Base-by-base conservation (phyloP, 768 basidiomycete genomes). In the Harrya chromipes region DNA sequence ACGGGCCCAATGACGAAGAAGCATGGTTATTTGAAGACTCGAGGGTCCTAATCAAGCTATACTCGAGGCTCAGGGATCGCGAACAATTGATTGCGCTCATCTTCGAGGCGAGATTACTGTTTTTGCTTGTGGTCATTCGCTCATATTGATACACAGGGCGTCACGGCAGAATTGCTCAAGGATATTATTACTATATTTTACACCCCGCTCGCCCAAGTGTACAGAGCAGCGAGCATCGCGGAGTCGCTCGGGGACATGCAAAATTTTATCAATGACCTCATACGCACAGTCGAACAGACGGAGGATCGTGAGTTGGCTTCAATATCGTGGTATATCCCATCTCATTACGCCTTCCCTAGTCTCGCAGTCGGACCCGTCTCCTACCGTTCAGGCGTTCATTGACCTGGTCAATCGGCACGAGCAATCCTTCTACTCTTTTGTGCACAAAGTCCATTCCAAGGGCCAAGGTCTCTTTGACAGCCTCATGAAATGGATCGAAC, bases 131-230 rank as follows among this genome's bases (percentile, higher is more conserved):
- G 40, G 33, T 51, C 31, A 36, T 48, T 36, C 37, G 43, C 39
- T 53, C 44, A 47, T 39, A 29, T 29, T 29, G 21, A 16, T 29
- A 4, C 19, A 7, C 31, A 98, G 94, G 94, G 97, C 19, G 85
- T 85, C 39, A 98, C 97, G 0, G 85, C 95, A 2, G 97, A 98
- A 29, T 75, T 99, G 21, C 73, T 99, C 61, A 97, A 94, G 69
- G 97, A 99, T 66, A 97, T 99, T 52, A 92, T 99, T 60, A 97
- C 97, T 17, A 98, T 99, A 50, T 99, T 99, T 70, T 99, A 99
- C 68, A 73, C 94, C 1, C 97, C 97, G 2, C 74, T 99, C 21
- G 97, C 97, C 2, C 91, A 95, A 63, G 97, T 98, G 2, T 99
- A 98, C 72, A 84, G 90, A 60, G 97, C 97, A 10, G 97, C 97